Conservation (phyloP, 345 rosid species). For the Gossypium mustelinum region DNA sequence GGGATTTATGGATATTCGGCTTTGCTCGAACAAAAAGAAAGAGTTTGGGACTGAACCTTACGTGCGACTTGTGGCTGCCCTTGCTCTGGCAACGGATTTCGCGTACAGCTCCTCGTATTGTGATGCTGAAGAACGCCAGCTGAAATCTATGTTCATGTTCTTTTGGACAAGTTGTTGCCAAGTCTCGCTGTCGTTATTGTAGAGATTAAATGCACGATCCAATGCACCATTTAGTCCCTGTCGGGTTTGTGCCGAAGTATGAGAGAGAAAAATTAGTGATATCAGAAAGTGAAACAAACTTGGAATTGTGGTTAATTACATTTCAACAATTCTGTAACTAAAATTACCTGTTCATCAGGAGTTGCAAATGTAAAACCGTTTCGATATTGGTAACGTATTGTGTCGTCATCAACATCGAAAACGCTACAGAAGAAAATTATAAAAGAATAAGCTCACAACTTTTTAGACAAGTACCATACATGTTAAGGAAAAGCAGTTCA, state of each 20-base stretch:
- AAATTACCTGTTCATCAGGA: constrained; percentile 76
- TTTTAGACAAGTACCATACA: constrained; percentile 1
- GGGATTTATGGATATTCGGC: not conserved
- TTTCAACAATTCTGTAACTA: not conserved
- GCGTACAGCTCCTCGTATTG: constrained; percentile 83
- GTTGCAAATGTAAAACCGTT: constrained; percentile 68
- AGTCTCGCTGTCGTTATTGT: constrained; percentile 39
- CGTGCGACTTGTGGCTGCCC: constrained; percentile 35
- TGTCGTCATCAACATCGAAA: constrained; percentile 77
- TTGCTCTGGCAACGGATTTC: constrained; percentile 63
- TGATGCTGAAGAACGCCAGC: constrained; percentile 77
- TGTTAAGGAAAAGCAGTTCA: constrained; percentile 22
- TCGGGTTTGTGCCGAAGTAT: not conserved
- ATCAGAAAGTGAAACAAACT: not conserved
- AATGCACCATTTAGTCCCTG: constrained; percentile 66
- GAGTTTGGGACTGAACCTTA: constrained; percentile 9
- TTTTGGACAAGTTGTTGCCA: constrained; percentile 70
- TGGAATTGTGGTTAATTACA: not conserved
- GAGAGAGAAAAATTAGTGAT: not conserved
- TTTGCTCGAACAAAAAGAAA: not conserved
- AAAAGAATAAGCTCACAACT: constrained; percentile 6
- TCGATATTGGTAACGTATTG: constrained; percentile 58
- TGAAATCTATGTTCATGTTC: constrained; percentile 77
- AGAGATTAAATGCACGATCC: constrained; percentile 67
- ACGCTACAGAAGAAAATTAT: constrained; percentile 42